These are phyloP conservation scores for Penicillium antarcticum DNA, from an alignment of 495 filamentous ascomycete genomes.

Conservation along the genomic window DNA sequence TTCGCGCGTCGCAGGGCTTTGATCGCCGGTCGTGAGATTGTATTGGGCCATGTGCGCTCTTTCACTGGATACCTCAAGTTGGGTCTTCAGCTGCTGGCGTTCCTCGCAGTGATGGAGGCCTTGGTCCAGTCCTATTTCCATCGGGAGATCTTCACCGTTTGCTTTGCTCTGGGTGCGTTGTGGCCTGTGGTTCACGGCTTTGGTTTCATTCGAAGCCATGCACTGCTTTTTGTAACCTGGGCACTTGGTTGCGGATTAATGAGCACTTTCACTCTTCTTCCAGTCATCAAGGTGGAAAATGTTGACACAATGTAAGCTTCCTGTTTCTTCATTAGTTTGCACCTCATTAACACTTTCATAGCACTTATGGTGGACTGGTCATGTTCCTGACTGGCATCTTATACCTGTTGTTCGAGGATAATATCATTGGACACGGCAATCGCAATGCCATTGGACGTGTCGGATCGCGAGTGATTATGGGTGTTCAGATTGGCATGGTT, in stretches of 20 bases:
- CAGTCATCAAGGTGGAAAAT: slow-evolving; percentile 81
- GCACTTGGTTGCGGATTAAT: slow-evolving; percentile 71
- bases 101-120: slow-evolving; percentile 73
- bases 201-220: slow-evolving; percentile 65
- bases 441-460: slow-evolving; percentile 30
- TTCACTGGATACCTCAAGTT: slow-evolving; percentile 50
- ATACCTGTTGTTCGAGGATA: slow-evolving; percentile 81
- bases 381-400: slow-evolving; percentile 77
- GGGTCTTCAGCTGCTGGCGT: slow-evolving; percentile 57
- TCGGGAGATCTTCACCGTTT: slow-evolving; percentile 78
- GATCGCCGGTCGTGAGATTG: slow-evolving; percentile 58
- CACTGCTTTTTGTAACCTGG: slow-evolving; percentile 67
- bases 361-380: slow-evolving; percentile 69
- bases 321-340: slow-evolving; percentile 9
- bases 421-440: slow-evolving; percentile 43
- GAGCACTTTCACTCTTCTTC: slow-evolving; percentile 87
- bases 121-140: slow-evolving; percentile 88
- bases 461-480: slow-evolving; percentile 54
- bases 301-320: slow-evolving; percentile 68
- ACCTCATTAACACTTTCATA: slow-evolving; percentile 33
- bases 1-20: slow-evolving; percentile 74
- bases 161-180: slow-evolving; percentile 69
- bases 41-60: slow-evolving; percentile 66
- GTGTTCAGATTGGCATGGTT: slow-evolving; percentile 72
- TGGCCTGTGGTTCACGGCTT: slow-evolving; percentile 78